Percentiles rank a stretch among this genome's conserved stretches.
Conservation (phyloP, 305 asterid genomes). For the Caryopteris hybrid region DNA sequence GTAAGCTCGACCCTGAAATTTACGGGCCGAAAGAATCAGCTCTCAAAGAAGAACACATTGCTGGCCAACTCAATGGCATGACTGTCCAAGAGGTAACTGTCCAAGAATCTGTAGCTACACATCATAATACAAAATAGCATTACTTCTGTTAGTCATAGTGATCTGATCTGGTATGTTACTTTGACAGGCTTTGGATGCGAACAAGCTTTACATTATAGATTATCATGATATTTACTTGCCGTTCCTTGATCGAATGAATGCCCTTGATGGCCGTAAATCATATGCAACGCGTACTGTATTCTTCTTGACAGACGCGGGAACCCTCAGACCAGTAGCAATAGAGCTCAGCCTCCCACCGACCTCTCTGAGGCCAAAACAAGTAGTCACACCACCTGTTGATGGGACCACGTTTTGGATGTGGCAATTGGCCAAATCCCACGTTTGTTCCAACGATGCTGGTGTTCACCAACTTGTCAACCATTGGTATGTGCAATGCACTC, state of each 20-base stretch:
- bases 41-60: conserved; percentile 73
- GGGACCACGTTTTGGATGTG: conserved; percentile 82
- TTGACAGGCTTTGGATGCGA: conserved; percentile 68
- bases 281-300: conserved; percentile 84
- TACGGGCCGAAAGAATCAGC: conserved; percentile 84
- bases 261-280: conserved; percentile 89
- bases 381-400: conserved; percentile 68
- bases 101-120: no score
- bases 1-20: conserved; percentile 75
- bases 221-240: conserved; percentile 83
- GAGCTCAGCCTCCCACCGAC: conserved; percentile 75
- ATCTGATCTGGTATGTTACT: background rate
- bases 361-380: conserved; percentile 52
- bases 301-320: conserved; percentile 64
- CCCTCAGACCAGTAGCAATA: conserved; percentile 83
- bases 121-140: no score
- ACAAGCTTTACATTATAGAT: conserved; percentile 70
- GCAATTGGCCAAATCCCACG: conserved; percentile 91
- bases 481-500: conserved; percentile 44
- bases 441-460: conserved; percentile 93
- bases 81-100: conserved; percentile 64
- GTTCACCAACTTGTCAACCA: conserved; percentile 96
- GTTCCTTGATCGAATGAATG: conserved; percentile 65
- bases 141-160: background rate
- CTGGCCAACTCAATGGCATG: conserved; percentile 79